Base-by-base conservation (phyloP, 2,329 filamentous ascomycete genomes). In the Dissoconium aciculare region DNA sequence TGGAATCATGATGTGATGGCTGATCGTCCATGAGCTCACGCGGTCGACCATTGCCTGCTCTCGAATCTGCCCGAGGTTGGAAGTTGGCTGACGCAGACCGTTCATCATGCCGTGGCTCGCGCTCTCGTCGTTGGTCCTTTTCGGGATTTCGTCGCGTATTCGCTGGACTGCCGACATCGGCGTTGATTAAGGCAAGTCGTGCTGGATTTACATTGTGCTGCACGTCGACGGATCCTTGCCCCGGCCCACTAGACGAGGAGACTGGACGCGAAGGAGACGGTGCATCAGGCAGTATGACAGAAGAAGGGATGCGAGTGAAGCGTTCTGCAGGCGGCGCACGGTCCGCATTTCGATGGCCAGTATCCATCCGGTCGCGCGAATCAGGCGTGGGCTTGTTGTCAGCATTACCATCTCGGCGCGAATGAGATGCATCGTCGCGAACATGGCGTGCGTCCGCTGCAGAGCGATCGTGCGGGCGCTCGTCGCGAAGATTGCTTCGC, bases 111-210 rank as follows among this genome's bases (percentile, higher is more conserved):
- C 41, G 38, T 36, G 28, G 44, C 31, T 32, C 44, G 27, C 29
- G 37, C 3, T 44, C 44, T 28, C 37, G 36, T 15, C 43, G 39
- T 21, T 38, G 31, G 26, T 40, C 37, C 15, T 31, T 34, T 5
- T 57, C 42, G 19, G 39, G 36, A 17, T 15, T 29, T n/a, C 33
- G 16, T 15, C 41, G 39, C 3, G 35, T 28, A 11, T 11, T 33
- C 3, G 31, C 13, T 11, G 28, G 15, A 12, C 24, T 26, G 6
- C 32, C 14, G 15, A 37, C 27, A 15, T 38, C 41, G 16, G 28
- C 31, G 19, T 55, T 51, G 25, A 63, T 59, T 19, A 60, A 36
- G 10, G 58, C 56, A 35, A 57, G 51, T 12, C 60, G 57, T 11
- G 54, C 59, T 8, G 59, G 58, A 32, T 63, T 61, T 24, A 63